These are phyloP conservation scores for Pseudoturritis turrita DNA, from an alignment of 345 rosid species.

Conservation along the genomic window DNA sequence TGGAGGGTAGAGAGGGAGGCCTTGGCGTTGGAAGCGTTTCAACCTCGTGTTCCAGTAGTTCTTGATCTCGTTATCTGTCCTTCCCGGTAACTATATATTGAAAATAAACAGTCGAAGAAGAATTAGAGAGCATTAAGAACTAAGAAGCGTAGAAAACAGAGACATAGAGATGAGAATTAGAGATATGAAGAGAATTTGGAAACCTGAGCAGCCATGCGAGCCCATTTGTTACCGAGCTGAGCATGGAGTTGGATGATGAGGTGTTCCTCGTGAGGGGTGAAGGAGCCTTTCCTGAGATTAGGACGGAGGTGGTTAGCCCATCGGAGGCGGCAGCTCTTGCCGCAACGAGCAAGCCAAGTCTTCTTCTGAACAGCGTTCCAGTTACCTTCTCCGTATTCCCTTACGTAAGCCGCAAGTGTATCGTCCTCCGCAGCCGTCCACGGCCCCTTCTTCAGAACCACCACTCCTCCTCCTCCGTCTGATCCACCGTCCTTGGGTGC, in stretches of 20 bases:
- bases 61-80: slow-evolving; percentile 65
- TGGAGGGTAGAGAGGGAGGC: slow-evolving; percentile 48
- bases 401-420: slow-evolving; percentile 37
- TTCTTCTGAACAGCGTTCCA: slow-evolving; percentile 49
- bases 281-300: slow-evolving; percentile 40
- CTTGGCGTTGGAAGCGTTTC: slow-evolving; percentile 52
- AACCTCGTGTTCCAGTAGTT: slow-evolving; percentile 63
- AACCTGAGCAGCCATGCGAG: slow-evolving; percentile 51
- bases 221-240: slow-evolving; percentile 46
- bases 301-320: slow-evolving; percentile 52
- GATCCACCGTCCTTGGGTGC: slow-evolving; percentile 5
- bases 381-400: slow-evolving; percentile 44
- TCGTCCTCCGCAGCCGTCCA: slow-evolving; percentile 47
- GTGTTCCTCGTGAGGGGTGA: slow-evolving; percentile 38
- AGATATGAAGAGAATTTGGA: too few relatives aligned
- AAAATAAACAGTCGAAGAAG: neutral
- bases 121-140: neutral
- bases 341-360: slow-evolving; percentile 42
- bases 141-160: neutral
- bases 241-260: slow-evolving; percentile 40
- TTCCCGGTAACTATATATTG: slow-evolving; percentile 42
- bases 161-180: too few relatives aligned
- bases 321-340: slow-evolving; percentile 46
- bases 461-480: slow-evolving; percentile 10
- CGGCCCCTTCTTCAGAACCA: slow-evolving; percentile 39